phyloP scores from a whole-genome alignment of 805 yeast genomes.

The Cyberlindnera sargentensis region DNA sequence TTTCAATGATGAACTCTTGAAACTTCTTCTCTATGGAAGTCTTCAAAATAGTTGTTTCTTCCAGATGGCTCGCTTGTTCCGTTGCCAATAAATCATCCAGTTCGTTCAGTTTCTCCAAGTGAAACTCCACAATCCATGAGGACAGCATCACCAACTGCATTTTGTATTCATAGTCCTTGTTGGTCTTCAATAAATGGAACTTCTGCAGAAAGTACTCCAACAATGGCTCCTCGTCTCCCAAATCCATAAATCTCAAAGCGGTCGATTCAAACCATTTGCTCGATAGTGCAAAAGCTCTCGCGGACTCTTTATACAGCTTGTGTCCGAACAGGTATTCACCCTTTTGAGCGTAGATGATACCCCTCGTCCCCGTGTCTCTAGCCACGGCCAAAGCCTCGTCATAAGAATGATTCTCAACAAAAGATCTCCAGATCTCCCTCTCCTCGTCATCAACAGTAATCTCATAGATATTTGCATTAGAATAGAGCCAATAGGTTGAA shows the following conservation, averaged over 20 bases:
- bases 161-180: constrained; percentile 21
- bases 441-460: constrained; percentile 63
- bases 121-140: constrained; percentile 31
- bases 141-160: constrained; percentile 27
- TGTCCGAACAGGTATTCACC: constrained; percentile 41
- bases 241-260: constrained; percentile 47
- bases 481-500: constrained; percentile 72
- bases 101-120: constrained; percentile 26
- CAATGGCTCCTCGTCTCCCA: constrained; percentile 35
- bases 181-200: constrained; percentile 26
- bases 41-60: constrained; percentile 21
- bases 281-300: constrained; percentile 54
- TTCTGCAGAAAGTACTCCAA: constrained; percentile 39
- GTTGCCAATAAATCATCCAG: constrained; percentile 27
- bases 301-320: constrained; percentile 33
- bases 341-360: constrained; percentile 44
- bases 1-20: constrained; percentile 42
- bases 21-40: constrained; percentile 27
- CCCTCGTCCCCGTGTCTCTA: constrained; percentile 32
- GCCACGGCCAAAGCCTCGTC: constrained; percentile 53
- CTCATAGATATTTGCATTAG: constrained; percentile 58
- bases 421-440: constrained; percentile 64
- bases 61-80: constrained; percentile 20
- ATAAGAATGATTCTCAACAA: constrained; percentile 45
- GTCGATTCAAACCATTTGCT: constrained; percentile 63